Percentiles rank a stretch among this genome's conserved stretches.
These are phyloP conservation scores for Fusarium veterinarium DNA, from an alignment of 2,329 filamentous ascomycete genomes.

Conservation along the genomic window DNA sequence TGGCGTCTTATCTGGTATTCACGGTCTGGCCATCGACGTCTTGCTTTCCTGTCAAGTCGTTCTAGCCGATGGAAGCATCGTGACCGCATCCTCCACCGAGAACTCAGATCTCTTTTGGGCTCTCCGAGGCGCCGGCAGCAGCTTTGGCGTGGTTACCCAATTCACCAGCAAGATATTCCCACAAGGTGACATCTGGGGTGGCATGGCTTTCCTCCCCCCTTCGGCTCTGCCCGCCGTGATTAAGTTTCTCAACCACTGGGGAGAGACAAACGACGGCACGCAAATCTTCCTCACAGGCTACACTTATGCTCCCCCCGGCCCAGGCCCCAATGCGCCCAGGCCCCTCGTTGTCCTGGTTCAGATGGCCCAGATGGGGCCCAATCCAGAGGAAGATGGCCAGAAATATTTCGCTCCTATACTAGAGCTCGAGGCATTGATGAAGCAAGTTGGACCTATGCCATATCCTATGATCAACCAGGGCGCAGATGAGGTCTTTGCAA, in stretches of 20 bases:
- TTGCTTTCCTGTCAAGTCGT: constrained; percentile 55
- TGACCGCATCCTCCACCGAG: constrained; percentile 55
- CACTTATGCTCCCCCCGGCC: constrained; percentile 27
- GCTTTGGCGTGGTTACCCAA: constrained; percentile 57
- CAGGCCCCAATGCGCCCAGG: constrained; percentile 36
- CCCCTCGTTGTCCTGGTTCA: constrained; percentile 30
- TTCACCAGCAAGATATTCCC: constrained; percentile 51
- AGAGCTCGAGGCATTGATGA: constrained; percentile 50
- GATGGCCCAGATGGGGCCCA: constrained; percentile 35
- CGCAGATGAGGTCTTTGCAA: constrained; percentile 50
- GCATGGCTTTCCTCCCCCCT: constrained; percentile 42
- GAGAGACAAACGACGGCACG: constrained; percentile 41
- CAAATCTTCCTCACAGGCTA: constrained; percentile 35
- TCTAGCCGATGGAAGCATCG: constrained; percentile 51
- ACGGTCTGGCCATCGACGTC: constrained; percentile 62
- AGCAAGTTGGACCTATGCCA: constrained; percentile 54
- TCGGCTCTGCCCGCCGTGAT: constrained; percentile 46
- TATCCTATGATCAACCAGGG: constrained; percentile 55
- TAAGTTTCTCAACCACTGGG: constrained; percentile 46
- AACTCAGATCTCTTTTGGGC: constrained; percentile 58
- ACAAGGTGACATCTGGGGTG: constrained; percentile 49
- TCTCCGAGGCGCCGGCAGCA: constrained; percentile 54
- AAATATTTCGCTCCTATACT: constrained; percentile 52
- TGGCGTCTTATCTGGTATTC: constrained; percentile 64
- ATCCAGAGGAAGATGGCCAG: constrained; percentile 32